Conservation (phyloP, 257 asterid genomes). For the Fraxinus cuspidata region DNA sequence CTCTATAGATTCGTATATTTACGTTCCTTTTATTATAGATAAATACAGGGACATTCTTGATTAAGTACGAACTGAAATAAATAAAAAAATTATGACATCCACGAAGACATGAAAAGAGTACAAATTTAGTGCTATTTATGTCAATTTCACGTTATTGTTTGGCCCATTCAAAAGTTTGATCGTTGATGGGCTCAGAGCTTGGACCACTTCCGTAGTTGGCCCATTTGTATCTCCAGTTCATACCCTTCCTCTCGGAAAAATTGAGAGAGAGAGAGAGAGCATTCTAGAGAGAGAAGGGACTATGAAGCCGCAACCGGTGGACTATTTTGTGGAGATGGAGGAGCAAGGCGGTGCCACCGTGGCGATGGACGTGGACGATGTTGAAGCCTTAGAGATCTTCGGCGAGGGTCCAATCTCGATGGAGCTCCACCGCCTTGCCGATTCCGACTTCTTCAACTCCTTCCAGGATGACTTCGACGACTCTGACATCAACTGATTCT, state of each 20-base stretch:
- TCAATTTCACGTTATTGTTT: neutral
- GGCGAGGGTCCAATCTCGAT: constrained; percentile 37
- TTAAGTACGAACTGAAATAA: no score
- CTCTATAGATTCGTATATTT: no score
- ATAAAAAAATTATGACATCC: no score
- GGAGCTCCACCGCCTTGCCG: constrained; percentile 47
- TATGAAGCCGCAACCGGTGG: constrained; percentile 47
- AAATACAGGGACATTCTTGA: no score
- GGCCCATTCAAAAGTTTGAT: neutral
- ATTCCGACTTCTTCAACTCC: constrained; percentile 50
- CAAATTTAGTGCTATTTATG: neutral
- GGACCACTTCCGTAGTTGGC: neutral
- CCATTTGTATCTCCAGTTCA: neutral
- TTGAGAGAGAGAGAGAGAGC: neutral
- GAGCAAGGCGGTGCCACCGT: constrained; percentile 39
- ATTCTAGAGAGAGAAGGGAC: neutral
- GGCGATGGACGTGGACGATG: constrained; percentile 58
- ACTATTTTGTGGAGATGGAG: constrained; percentile 37
- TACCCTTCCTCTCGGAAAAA: neutral
- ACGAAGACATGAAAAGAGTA: no score
- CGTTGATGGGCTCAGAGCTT: neutral
- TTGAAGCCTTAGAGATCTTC: constrained; percentile 42
- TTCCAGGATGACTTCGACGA: constrained; percentile 53
- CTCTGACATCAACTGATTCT: constrained; percentile 36
- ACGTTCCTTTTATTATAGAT: no score